Base-by-base conservation (phyloP, 495 filamentous ascomycete genomes). In the Xylaria telfairii region DNA sequence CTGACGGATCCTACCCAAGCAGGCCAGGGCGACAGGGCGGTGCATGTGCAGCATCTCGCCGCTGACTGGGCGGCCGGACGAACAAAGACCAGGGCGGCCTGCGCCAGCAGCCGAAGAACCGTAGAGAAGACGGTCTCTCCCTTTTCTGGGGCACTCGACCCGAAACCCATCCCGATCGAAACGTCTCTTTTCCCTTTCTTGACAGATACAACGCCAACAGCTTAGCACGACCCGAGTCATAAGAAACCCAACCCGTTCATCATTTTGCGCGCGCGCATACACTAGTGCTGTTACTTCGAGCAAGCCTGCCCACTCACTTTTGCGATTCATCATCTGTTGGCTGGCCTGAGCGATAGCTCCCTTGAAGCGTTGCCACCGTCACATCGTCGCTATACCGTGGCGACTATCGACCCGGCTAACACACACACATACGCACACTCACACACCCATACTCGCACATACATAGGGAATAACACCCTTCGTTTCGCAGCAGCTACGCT, bases 91-190 rank as follows among this genome's bases (percentile, higher is more conserved):
- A 69, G 67, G 64, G 64, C 64, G 26, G 12, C 13, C 21, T 66
- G 64, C 64, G 64, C 57, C 67, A 53, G 34, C 39, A 61, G 67
- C 56, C 68, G 59, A 64, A 64, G 60, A 54, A 70, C 59, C 67
- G 30, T 37, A 42, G 59, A 26, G 34, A 54, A 44, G 46, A 62
- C 59, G 59, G 44, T 57, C 56, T 64, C 68, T 70, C 68, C 60
- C 68, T 70, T 64, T 70, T 65, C 49, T 46, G 37, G 53, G 30
- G 65, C 30, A 47, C 37, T 17, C 34, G 4, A 49, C 34, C 47
- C 53, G 47, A 63, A 42, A 19, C 8, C 68, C 60, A 65, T 32
- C 51, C 49, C 37, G 60, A 47, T 49, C 28, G n/a, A 53, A 70
- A 56, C 68, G 8, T 70, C 34, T 54, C 62, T 59, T 54, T 65